These are phyloP conservation scores for Diphasiastrum complanatum DNA, from an alignment of 83 land plant species.

Conservation along the genomic window DNA sequence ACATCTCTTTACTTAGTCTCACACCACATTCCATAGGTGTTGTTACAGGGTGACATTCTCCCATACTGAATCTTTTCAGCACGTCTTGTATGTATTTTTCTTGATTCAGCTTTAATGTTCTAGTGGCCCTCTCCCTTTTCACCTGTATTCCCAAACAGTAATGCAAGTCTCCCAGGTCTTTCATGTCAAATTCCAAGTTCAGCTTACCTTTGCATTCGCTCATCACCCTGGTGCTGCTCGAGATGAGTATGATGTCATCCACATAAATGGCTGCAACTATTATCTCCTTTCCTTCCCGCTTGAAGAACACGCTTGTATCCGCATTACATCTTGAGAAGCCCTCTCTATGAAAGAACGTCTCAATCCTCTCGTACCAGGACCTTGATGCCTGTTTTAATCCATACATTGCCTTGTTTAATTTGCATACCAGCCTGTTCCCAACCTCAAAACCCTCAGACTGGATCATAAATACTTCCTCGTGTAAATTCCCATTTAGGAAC, in stretches of 20 bases:
- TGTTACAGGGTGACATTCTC: no score
- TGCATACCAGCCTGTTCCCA: no score
- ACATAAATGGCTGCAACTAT: neutral
- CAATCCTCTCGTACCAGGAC: no score
- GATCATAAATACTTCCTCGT: no score
- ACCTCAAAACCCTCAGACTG: no score
- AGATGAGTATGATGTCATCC: neutral
- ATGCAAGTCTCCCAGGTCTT: neutral
- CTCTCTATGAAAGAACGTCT: neutral
- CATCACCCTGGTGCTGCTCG: neutral
- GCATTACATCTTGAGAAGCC: neutral
- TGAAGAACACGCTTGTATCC: neutral
- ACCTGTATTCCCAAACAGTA: neutral
- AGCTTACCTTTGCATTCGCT: neutral
- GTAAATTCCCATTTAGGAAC: no score
- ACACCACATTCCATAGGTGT: no score
- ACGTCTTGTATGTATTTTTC: no score
- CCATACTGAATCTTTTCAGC: no score
- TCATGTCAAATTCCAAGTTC: neutral
- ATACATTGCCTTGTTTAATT: no score
- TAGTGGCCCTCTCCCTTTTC: neutral
- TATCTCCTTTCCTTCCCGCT: neutral
- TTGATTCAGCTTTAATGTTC: neutral
- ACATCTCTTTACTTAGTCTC: no score
- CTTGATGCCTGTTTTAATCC: no score